Percentiles rank a stretch among this genome's conserved stretches.
phyloP scores from a whole-genome alignment of 371 early-diverging fungal genomes.

The Lichtheimia ramosa region DNA sequence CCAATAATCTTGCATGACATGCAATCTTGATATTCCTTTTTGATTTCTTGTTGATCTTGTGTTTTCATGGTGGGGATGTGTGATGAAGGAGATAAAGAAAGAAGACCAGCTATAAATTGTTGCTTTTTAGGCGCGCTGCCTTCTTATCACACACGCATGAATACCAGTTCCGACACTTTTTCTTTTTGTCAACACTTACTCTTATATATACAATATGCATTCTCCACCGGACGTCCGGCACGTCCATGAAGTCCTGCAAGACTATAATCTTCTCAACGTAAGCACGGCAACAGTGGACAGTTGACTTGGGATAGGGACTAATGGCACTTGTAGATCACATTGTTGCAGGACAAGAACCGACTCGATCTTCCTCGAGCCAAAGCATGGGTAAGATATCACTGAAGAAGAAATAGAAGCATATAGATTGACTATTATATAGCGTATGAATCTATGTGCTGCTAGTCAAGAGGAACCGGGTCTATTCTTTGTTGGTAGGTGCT shows the following conservation, averaged over 20 bases:
- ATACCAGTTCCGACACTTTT: too few species aligned
- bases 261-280: constrained; percentile 13
- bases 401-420: neutral
- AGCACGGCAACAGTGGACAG: neutral
- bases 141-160: too few species aligned
- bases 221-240: neutral
- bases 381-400: constrained; percentile 17
- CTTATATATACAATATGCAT: neutral
- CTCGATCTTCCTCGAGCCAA: constrained; percentile 15
- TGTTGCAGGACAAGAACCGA: constrained; percentile 11
- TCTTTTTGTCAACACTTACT: too few species aligned
- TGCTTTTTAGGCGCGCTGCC: too few species aligned
- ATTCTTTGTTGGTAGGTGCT: constrained; percentile 36
- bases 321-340: neutral
- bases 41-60: neutral
- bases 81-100: too few species aligned
- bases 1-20: constrained; percentile 45
- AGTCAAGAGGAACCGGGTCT: constrained; percentile 38
- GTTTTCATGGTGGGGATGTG: too few species aligned
- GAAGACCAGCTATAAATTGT: too few species aligned
- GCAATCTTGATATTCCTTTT: constrained; percentile 34
- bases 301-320: too few species aligned
- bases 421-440: constrained; percentile 13
- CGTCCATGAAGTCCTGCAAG: constrained; percentile 9
- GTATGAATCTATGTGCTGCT: constrained; percentile 46